These are phyloP conservation scores for Pseudocercospora fijiensis DNA, from an alignment of 2,329 filamentous ascomycete species.

Conservation along the genomic window DNA sequence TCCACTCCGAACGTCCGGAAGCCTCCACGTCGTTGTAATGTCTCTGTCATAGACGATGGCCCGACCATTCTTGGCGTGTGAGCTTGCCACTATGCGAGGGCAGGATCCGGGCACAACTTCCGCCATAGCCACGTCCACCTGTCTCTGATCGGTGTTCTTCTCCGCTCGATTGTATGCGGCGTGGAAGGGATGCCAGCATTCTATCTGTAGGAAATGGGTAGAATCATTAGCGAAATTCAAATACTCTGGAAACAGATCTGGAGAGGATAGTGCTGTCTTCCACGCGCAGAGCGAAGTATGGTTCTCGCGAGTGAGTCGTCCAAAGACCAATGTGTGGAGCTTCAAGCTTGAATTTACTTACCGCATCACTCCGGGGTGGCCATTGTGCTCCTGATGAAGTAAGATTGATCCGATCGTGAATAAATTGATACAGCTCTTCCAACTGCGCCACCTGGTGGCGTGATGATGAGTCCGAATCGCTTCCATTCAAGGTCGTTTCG, in stretches of 20 bases:
- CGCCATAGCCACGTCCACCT: constrained; percentile 10
- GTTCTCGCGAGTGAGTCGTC: not conserved
- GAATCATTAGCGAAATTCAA: not conserved
- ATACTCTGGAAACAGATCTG: not conserved
- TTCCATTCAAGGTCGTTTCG: not conserved
- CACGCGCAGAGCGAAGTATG: not conserved
- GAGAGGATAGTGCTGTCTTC: not conserved
- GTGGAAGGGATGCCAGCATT: constrained; percentile 26
- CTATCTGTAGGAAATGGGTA: constrained; percentile 13
- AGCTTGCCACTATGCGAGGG: constrained; percentile 16
- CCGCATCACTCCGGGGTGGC: constrained; percentile 12
- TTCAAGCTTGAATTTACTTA: not conserved
- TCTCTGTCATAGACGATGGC: constrained; percentile 31
- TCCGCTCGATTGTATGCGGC: constrained; percentile 18
- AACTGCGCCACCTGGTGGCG: not conserved
- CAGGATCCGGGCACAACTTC: constrained; percentile 14
- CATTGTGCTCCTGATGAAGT: constrained; percentile 23
- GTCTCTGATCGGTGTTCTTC: constrained; percentile 1
- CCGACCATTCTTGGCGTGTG: constrained; percentile 8
- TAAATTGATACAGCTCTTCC: constrained; percentile 9
- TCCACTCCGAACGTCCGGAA: constrained; percentile 22
- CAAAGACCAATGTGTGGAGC: not conserved
- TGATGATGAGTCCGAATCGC: not conserved
- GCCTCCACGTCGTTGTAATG: constrained; percentile 29
- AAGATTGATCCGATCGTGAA: constrained; percentile 16